Percentiles rank a stretch among this genome's conserved stretches.
Conservation (phyloP, 2,329 filamentous ascomycete species). For the Colletotrichum chrysophilum region DNA sequence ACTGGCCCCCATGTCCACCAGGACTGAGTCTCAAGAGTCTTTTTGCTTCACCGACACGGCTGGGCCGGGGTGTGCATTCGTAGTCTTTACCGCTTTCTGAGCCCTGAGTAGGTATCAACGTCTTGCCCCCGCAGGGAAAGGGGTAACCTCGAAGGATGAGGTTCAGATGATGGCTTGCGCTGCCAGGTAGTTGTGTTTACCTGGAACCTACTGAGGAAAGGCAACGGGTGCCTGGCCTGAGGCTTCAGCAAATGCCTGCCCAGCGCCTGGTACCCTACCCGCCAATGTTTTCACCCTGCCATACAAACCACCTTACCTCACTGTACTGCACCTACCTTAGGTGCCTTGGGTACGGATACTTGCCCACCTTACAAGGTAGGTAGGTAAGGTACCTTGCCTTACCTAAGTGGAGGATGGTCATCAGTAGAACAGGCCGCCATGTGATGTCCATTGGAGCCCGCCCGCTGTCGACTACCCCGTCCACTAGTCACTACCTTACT, state of each 20-base stretch:
- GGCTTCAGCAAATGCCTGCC: background rate
- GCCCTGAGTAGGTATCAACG: background rate
- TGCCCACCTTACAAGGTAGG: background rate
- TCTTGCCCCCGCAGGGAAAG: background rate
- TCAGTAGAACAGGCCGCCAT: background rate
- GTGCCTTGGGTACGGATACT: background rate
- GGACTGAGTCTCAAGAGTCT: background rate
- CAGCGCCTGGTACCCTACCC: background rate
- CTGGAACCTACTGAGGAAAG: background rate
- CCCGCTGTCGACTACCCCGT: background rate
- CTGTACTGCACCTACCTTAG: background rate
- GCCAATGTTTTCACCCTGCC: background rate
- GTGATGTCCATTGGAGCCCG: background rate
- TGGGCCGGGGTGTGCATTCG: background rate
- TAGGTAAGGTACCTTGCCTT: background rate
- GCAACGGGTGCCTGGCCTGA: background rate
- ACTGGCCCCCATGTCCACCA: background rate
- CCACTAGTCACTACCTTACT: background rate
- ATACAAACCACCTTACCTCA: background rate
- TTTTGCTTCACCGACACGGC: background rate
- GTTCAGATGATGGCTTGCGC: background rate
- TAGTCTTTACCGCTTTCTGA: background rate
- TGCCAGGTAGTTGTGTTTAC: background rate
- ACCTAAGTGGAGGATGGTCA: background rate
- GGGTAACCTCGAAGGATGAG: background rate